Percentiles rank a stretch among this genome's conserved stretches.
phyloP scores from a whole-genome alignment of 495 filamentous ascomycete species.

The Alectoria sarmentosa region DNA sequence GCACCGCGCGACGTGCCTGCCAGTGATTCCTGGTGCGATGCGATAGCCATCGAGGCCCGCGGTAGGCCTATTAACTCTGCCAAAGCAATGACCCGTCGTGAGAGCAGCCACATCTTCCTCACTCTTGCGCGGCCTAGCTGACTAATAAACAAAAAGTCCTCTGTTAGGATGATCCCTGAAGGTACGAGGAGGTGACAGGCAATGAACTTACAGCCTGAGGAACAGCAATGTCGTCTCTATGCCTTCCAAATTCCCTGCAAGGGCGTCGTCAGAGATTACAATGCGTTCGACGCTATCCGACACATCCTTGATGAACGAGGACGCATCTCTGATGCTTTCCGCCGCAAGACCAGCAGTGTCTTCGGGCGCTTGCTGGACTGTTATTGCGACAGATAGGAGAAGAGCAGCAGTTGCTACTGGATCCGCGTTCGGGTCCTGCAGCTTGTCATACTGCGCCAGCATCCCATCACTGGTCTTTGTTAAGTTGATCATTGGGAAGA shows the following conservation, averaged over 20 bases:
- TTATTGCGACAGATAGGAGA: slow-evolving; percentile 28
- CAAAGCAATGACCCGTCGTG: slow-evolving; percentile 28
- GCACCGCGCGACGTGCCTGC: slow-evolving; percentile 13
- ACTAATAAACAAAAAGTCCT: slow-evolving; percentile 7
- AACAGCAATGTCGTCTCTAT: slow-evolving; percentile 26
- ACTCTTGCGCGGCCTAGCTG: slow-evolving; percentile 28
- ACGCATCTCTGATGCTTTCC: slow-evolving; percentile 5
- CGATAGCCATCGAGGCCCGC: slow-evolving; percentile 11
- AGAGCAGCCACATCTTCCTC: slow-evolving; percentile 28
- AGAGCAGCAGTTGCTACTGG: slow-evolving; percentile 26
- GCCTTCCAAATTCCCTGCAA: slow-evolving; percentile 25
- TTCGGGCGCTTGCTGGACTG: slow-evolving; percentile 25
- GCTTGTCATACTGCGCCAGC: slow-evolving; percentile 24
- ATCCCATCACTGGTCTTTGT: slow-evolving; percentile 22
- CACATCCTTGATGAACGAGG: slow-evolving; percentile 20
- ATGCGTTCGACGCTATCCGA: slow-evolving; percentile 26
- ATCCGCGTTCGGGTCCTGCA: slow-evolving; percentile 26
- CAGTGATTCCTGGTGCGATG: slow-evolving; percentile 13
- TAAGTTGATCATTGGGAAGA: slow-evolving; percentile 25
- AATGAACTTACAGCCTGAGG: slow-evolving; percentile 26
- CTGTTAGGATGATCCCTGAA: neutral
- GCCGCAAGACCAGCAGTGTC: slow-evolving; percentile 1
- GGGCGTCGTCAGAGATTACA: slow-evolving; percentile 25
- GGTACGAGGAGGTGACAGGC: neutral
- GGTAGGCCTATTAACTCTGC: slow-evolving; percentile 32